A percentile compares a stretch with the other conserved stretches of the same genome.
phyloP scores from a whole-genome alignment of 768 basidiomycete species.

The Termitomyces sp. region DNA sequence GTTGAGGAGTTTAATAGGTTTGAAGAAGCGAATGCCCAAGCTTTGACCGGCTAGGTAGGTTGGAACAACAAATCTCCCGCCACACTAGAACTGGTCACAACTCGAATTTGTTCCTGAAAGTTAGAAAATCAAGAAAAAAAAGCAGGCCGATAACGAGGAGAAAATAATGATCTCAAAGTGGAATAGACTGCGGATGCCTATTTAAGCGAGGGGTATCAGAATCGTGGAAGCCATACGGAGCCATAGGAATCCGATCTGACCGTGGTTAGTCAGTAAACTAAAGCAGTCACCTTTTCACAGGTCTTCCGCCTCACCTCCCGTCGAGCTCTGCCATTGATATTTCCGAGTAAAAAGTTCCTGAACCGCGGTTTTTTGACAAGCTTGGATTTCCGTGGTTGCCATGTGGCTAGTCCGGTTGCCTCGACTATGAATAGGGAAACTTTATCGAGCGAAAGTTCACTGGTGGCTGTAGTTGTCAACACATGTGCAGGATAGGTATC shows the following conservation, averaged over 20 bases:
- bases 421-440: background rate
- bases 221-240: conserved; percentile 33
- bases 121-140: background rate
- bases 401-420: conserved; percentile 21
- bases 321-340: background rate
- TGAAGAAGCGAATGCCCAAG: conserved; percentile 12
- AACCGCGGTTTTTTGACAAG: background rate
- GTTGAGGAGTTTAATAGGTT: conserved; percentile 11
- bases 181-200: conserved; percentile 27
- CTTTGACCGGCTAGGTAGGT: conserved; percentile 1
- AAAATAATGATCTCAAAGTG: conserved; percentile 6
- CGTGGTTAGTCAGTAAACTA: conserved; percentile 22
- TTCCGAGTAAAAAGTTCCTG: background rate
- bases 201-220: conserved; percentile 28
- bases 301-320: conserved; percentile 3
- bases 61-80: background rate
- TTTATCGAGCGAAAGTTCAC: background rate
- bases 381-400: conserved; percentile 26
- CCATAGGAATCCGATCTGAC: conserved; percentile 28
- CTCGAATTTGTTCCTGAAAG: background rate
- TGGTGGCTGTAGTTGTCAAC: background rate
- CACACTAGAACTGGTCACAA: background rate
- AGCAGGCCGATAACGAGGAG: background rate
- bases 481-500: background rate
- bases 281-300: conserved; percentile 7